Base-by-base conservation (phyloP, 805 yeast genomes). In the Saccharomycopsis sp. region DNA sequence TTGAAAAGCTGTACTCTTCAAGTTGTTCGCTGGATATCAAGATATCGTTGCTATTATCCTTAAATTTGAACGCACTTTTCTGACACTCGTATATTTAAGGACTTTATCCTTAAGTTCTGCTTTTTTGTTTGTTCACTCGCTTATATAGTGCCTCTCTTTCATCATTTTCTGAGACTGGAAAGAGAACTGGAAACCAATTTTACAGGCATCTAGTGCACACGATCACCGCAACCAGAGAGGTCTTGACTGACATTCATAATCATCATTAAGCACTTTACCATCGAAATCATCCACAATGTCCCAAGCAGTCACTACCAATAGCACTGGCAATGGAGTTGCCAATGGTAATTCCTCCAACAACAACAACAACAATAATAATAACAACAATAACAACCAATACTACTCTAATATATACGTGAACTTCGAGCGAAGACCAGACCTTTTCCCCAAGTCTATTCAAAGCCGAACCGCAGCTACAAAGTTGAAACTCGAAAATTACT, bases 401-500 rank as follows among this genome's bases (percentile, higher is more conserved):
- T 60, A 58, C 24, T 41, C 59, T 8, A 59, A 57, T 44, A 46
- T 59, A 58, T 83, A 84, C 64, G 88, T 85, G 61, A 79, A 82
- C 64, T 87, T 90, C 72, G 91, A 85, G 64, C 80, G 97, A 59
- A 89, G 88, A 65, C 97, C 97, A 0, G 91, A 87, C 63, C 73
- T 79, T 65, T 78, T 90, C 65, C 79, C 87, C n/a, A 83, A 85
- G 64, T 67, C 78, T 5, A 79, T 94, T 0, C 95, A 87, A 66
- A 97, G 91, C 65, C 84, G 83, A 64, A 90, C 97, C 0, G 84
- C 95, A 0, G 88, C 92, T 1, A 83, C 88, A 51, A 90, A 90
- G 70, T 75, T 91, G 61, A 84, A 85, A 62, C 74, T 91, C 53
- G 97, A 91, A 68, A 89, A 89, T 66, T 89, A 82, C 68, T 91